Conservation (phyloP, 805 yeast genomes). For the Candida krabiensis region DNA sequence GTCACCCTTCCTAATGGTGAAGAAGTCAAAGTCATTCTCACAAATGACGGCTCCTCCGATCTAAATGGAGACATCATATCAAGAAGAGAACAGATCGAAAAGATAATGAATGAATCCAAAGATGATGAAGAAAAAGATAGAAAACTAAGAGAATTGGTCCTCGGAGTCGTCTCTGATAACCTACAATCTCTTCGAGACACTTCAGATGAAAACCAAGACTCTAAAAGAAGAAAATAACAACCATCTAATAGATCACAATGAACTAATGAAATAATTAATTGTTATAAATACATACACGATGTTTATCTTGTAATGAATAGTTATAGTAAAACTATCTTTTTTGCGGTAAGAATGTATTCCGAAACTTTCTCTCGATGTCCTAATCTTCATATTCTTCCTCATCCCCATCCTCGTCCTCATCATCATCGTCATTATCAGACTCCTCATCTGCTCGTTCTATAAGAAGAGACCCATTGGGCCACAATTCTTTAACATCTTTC, state of each 20-base stretch:
- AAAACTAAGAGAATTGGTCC: slow-evolving; percentile 65
- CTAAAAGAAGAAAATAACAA: slow-evolving; percentile 24
- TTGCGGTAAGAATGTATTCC: too few relatives aligned
- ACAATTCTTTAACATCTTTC: slow-evolving; percentile 30
- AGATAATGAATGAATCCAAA: slow-evolving; percentile 45
- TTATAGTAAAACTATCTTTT: too few relatives aligned
- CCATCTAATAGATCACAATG: too few relatives aligned
- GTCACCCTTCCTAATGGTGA: slow-evolving; percentile 37
- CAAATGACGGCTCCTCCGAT: slow-evolving; percentile 40
- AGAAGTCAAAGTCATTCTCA: slow-evolving; percentile 57
- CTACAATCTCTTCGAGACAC: slow-evolving; percentile 21
- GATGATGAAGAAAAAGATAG: slow-evolving; percentile 82
- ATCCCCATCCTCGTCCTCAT: slow-evolving; percentile 4
- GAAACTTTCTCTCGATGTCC: neutral
- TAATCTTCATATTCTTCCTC: too few relatives aligned
- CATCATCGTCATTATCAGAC: slow-evolving; percentile 17
- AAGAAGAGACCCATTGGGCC: slow-evolving; percentile 40
- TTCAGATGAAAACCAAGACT: slow-evolving; percentile 9
- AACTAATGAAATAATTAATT: too few relatives aligned
- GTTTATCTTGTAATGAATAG: too few relatives aligned
- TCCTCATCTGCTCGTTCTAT: slow-evolving; percentile 29
- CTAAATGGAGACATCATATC: slow-evolving; percentile 47
- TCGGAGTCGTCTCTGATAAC: slow-evolving; percentile 58
- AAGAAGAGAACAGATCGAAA: slow-evolving; percentile 63
- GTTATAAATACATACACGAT: too few relatives aligned